Base-by-base conservation (phyloP, 768 basidiomycete species). In the Suillus fuscotomentosus region DNA sequence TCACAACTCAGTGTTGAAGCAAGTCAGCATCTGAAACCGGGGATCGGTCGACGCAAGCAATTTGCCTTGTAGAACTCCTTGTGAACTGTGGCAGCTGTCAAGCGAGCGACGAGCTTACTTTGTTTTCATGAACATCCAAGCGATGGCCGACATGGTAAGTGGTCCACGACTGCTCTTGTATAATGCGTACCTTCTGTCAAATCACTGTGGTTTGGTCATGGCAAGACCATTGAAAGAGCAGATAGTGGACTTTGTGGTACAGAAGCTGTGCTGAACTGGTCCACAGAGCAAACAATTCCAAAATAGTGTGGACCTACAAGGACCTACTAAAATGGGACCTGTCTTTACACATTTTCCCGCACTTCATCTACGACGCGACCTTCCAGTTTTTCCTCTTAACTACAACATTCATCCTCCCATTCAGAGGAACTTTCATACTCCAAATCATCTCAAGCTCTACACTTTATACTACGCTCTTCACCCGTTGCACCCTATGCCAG, bases 241-340 rank as follows among this genome's bases (percentile, higher is more conserved):
- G 47, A 13, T n/a, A n/a, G 24, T 47, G 38, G 51, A 24, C 54
- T 48, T 48, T 48, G 22, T 13, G 14, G 61, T 53, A 20, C 62
- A 62, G 65, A 67, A 54, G 63, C 59, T 53, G 45, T 62, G 54
- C 62, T 66, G 17, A 65, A 50, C 15, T 2, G 62, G 64, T 63
- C 62, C 65, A 61, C 54, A 69, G 69, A 6, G 63, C 53, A 77
- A 75, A 75, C 71, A 75, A 62, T 54, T 66, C 57, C 75, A 77
- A 68, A 75, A 74, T 70, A 77, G 51, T 20, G 41, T 75, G 75
- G 75, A 76, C 75, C 75, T 67, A 76, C 75, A 76, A 42, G 71
- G 66, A 75, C 69, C 75, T 72, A 76, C 75, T 68, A 77, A 77
- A 75, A 70, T 57, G 67, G 75, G 68, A 66, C 39, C 14, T 8